Conservation (phyloP, 1,284 basidiomycete genomes). For the Termitomyces sp. region DNA sequence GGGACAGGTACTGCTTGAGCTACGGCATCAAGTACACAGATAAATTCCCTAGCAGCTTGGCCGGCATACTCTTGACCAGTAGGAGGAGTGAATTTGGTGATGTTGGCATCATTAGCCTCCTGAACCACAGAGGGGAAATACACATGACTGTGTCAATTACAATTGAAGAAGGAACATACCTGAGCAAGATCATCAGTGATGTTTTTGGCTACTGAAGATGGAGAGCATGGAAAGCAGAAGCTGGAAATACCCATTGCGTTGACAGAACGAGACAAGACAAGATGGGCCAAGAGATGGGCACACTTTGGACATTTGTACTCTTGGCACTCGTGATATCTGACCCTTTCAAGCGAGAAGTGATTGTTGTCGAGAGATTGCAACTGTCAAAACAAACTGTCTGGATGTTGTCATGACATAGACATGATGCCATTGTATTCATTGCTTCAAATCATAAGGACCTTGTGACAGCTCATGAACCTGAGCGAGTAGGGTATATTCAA, state of each 20-base stretch:
- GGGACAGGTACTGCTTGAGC: conserved; percentile 7
- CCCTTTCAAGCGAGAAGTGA: background rate
- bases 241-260: background rate
- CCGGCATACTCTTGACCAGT: background rate
- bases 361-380: background rate
- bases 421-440: background rate
- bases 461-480: too few relatives aligned
- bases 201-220: background rate
- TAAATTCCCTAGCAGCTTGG: background rate
- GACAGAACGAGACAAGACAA: background rate
- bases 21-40: conserved; percentile 1
- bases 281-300: too few relatives aligned
- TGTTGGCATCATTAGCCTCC: background rate
- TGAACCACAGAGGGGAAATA: background rate
- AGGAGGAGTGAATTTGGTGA: background rate
- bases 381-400: background rate
- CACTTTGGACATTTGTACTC: background rate
- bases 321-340: background rate
- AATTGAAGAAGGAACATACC: background rate
- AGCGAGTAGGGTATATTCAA: too few relatives aligned
- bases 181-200: background rate
- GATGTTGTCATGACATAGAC: background rate
- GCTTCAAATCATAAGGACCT: background rate
- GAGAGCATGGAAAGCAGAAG: background rate
- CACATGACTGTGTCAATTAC: background rate